Conservation (phyloP, 345 rosid species). For the Brassica napus region DNA sequence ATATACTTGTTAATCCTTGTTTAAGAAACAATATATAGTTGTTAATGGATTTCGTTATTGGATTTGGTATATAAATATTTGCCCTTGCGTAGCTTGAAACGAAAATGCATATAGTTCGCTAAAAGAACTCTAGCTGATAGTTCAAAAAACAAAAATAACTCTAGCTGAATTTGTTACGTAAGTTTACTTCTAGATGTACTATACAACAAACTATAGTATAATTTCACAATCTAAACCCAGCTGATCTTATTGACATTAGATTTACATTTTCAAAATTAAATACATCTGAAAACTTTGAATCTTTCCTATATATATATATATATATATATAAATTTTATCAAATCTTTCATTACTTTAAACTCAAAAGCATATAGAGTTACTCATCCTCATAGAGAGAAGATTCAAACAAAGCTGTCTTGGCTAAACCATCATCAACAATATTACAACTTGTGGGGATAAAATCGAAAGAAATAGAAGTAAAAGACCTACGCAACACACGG, state of each 20-base stretch:
- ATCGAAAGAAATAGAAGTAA: too few species aligned
- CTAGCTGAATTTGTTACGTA: not conserved
- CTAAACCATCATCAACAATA: too few species aligned
- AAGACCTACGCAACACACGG: too few species aligned
- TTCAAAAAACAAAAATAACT: too few species aligned
- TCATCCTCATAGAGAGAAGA: too few species aligned
- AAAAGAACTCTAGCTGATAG: not conserved
- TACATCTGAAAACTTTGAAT: conserved; percentile 3
- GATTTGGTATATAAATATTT: conserved; percentile 19
- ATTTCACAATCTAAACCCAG: not conserved
- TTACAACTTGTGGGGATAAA: too few species aligned
- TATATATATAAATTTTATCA: too few species aligned
- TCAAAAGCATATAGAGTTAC: too few species aligned
- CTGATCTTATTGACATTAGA: not conserved
- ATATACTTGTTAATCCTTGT: not conserved
- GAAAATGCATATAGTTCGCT: not conserved
- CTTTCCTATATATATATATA: not conserved
- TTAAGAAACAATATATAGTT: not conserved
- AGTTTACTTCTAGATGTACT: conserved; percentile 1
- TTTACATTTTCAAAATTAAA: not conserved
- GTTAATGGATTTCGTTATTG: conserved; percentile 14
- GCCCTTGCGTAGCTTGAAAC: conserved; percentile 11
- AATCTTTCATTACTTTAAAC: too few species aligned
- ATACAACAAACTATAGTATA: not conserved
- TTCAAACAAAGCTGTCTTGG: too few species aligned